Evolutionary conservation across 2,329 filamentous ascomycete genomes (phyloP), one percentile per base, ranked within the genome.

Genomic region (Botrytis medusae): DNA sequence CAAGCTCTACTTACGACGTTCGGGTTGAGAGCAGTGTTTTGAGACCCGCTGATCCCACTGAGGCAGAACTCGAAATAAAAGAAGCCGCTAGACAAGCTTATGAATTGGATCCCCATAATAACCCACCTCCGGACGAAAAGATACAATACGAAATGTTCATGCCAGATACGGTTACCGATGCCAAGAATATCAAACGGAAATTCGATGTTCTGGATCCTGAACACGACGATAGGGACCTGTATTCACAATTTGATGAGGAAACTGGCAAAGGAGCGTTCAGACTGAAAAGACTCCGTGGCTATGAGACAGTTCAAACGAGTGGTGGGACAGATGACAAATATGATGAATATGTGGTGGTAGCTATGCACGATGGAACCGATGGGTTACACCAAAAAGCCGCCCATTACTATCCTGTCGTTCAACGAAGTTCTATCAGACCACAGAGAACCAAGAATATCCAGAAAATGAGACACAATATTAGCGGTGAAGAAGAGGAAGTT

Each of bases 121-220:
- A 86, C 77, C 87, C 88, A 60, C 86, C 85, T 77, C 89, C 89
- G 7, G 84, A 86, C 72, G 87, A 88, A 75, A 83, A 86, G 72
- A 87, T 89, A 83, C 88, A 91, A 79, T 92, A 92, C 81, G 89
- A 92, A 78, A 90, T 90, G 80, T 92, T 89, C 81, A 85, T 92
- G 37, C 84, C 87, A 9, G 85, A 88, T 69, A 85, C 83, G 12
- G 75, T 81, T 34, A 79, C 82, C 7, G 84, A 86, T 1, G 86
- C 86, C 48, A 82, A 84, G 18, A 85, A 84, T 62, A 91, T 92
- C 83, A 87, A 88, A 74, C 83, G 86, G 77, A 88, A 87, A 79
- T 91, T 91, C 78, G 87, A 90, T 78, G 81, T 87, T 10, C 83
- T 87, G 74, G 87, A 90, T 77, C 83, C 86, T 2, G 84, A 88